phyloP scores from a whole-genome alignment of 345 rosid genomes.

The Mercurialis annua region DNA sequence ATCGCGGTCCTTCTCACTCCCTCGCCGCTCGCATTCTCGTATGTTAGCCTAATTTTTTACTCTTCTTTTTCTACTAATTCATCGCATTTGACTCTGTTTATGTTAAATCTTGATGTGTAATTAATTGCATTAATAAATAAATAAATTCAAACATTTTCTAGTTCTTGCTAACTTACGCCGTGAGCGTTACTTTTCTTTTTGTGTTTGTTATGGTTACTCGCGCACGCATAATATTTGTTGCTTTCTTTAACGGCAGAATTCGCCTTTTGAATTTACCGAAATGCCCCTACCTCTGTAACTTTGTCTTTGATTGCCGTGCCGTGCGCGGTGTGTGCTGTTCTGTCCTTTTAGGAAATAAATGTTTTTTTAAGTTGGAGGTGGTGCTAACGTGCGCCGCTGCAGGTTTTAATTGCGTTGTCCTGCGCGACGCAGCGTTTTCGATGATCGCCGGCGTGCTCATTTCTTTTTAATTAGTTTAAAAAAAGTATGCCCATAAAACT shows the following conservation, averaged over 20 bases:
- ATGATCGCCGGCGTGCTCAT: neutral
- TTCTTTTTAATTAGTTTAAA: no score
- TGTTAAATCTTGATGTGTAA: neutral
- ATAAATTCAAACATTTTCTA: neutral
- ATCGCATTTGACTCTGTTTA: neutral
- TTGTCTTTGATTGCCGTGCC: neutral
- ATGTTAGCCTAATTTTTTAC: neutral
- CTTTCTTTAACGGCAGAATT: neutral
- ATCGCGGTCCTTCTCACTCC: conserved; percentile 93
- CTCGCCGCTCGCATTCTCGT: conserved; percentile 98
- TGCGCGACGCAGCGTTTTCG: neutral
- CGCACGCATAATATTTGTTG: neutral
- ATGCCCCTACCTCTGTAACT: conserved; percentile 6
- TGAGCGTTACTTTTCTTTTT: neutral
- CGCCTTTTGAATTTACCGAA: neutral
- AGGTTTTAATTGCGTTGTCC: neutral
- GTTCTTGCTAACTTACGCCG: conserved; percentile 5
- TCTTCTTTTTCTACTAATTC: neutral
- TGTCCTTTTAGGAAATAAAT: no score
- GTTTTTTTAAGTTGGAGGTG: neutral
- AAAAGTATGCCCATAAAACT: neutral
- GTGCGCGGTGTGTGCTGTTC: neutral
- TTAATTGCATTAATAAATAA: neutral
- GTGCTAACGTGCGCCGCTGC: neutral
- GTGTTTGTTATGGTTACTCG: neutral